Evolutionary conservation across 2,329 filamentous ascomycete species (phyloP).

Genomic region (Phaeosphaeriaceae sp.): DNA sequence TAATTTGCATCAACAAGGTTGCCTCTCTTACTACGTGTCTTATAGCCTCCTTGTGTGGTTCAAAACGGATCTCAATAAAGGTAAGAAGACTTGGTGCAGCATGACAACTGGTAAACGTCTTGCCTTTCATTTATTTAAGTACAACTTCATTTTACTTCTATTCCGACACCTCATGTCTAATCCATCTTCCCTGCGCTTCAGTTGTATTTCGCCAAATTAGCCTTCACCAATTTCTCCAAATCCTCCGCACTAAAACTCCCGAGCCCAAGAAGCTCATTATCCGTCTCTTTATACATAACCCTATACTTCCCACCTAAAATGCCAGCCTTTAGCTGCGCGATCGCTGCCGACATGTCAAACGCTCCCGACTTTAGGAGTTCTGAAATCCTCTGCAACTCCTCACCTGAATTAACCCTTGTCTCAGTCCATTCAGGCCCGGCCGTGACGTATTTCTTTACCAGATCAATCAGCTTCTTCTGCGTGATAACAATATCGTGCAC

Average conservation of each 20-base stretch:
- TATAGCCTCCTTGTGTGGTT: too few species aligned
- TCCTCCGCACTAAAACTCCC: not conserved
- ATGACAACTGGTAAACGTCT: too few species aligned
- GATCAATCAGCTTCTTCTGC: not conserved
- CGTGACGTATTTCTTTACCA: not conserved
- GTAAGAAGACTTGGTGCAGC: too few species aligned
- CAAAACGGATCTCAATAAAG: too few species aligned
- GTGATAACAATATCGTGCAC: not conserved
- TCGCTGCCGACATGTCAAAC: not conserved
- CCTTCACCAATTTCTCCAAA: not conserved
- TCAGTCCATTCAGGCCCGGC: not conserved
- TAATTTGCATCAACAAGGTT: too few species aligned
- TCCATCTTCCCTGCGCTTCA: too few species aligned
- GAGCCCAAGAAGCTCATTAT: not conserved
- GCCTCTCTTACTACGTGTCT: too few species aligned
- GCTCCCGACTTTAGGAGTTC: not conserved
- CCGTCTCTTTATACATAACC: not conserved
- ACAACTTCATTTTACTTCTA: too few species aligned
- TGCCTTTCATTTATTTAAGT: too few species aligned
- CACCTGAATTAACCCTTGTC: not conserved
- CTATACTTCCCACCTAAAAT: not conserved
- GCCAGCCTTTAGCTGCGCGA: not conserved
- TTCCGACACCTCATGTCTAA: too few species aligned
- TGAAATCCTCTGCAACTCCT: not conserved
- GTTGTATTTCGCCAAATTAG: not conserved